Percentiles rank a stretch among this genome's conserved stretches.
Evolutionary conservation across 2,329 filamentous ascomycete species (phyloP).

Genomic region (Alternaria arbusti): DNA sequence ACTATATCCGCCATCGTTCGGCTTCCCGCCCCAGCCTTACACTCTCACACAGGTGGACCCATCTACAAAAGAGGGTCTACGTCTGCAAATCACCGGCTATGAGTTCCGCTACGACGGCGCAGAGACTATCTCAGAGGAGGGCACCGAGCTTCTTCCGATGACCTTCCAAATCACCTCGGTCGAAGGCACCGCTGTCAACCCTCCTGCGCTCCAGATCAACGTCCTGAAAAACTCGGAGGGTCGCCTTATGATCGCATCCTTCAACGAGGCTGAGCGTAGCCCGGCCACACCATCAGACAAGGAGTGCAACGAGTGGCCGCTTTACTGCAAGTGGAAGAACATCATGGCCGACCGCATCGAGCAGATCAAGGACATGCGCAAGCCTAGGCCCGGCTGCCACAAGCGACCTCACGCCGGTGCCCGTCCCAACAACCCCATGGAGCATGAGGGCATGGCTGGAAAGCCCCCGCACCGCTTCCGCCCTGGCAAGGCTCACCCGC

Average conservation of each 20-base stretch:
- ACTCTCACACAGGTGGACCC: slow-evolving; percentile 44
- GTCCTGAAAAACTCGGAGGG: slow-evolving; percentile 46
- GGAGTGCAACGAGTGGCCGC: slow-evolving; percentile 46
- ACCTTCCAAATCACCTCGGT: slow-evolving; percentile 45
- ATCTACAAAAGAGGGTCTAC: slow-evolving; percentile 30
- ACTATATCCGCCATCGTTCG: slow-evolving; percentile 48
- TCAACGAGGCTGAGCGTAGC: slow-evolving; percentile 32
- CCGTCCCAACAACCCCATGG: slow-evolving; percentile 37
- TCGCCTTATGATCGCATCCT: slow-evolving; percentile 47
- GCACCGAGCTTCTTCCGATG: slow-evolving; percentile 49
- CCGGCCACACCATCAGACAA: slow-evolving; percentile 30
- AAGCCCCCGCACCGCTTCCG: slow-evolving; percentile 46
- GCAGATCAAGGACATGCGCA: slow-evolving; percentile 43
- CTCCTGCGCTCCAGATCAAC: slow-evolving; percentile 46
- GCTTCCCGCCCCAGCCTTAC: slow-evolving; percentile 37
- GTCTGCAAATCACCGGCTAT: slow-evolving; percentile 46
- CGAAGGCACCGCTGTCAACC: slow-evolving; percentile 38
- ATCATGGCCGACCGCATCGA: slow-evolving; percentile 46
- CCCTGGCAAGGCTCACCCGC: slow-evolving; percentile 33
- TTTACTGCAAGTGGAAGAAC: slow-evolving; percentile 52
- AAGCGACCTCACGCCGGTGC: slow-evolving; percentile 31
- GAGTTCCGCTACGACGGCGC: slow-evolving; percentile 43
- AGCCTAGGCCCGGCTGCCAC: slow-evolving; percentile 43
- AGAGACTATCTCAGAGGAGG: slow-evolving; percentile 44
- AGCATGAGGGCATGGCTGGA: slow-evolving; percentile 33